Base-by-base conservation (phyloP, 192 early-diverging fungal genomes). In the Ambispora gerdemannii region DNA sequence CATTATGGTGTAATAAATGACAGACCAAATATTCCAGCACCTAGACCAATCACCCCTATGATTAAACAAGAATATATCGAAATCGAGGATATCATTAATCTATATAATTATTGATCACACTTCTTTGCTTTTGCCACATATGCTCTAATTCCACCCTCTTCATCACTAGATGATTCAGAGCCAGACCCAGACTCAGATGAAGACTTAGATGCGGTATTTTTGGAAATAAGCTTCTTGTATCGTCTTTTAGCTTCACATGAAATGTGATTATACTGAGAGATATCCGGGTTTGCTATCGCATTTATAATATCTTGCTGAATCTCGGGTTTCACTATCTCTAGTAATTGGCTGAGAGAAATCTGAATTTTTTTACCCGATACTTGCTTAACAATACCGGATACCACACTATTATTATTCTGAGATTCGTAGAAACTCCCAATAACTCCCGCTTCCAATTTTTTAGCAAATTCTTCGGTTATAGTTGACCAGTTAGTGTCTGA, bases 341-440 rank as follows among this genome's bases (percentile, higher is more conserved):
- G n/a, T n/a, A n/a, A n/a, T n/a, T n/a, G n/a, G n/a, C n/a, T n/a
- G n/a, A n/a, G n/a, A n/a, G 8, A 13, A 49, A 13, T 19, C 47
- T 8, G 19, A 13, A 49, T 19, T 49, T 49, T 8, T 19, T 49
- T n/a, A n/a, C n/a, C n/a, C n/a, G n/a, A n/a, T n/a, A n/a, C n/a
- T n/a, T n/a, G n/a, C n/a, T n/a, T 63, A 63, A 63, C 22, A 43
- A 63, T 63, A 63, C 61, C 38, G 2, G 61, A 63, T 63, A 63
- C 34, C 36, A 36, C 61, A 36, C 38, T 63, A 33, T 36, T 63
- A 36, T 13, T 63, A 63, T 63, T 36, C 34, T 36, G 61, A 19
- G n/a, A 36, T 34, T 63, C 34, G 31, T 36, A 35, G 8, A 38
- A n/a, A 38, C 20, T 20, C 6, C 34, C 34, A 63, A 38, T 36